Evolutionary conservation across 2,329 filamentous ascomycete genomes (phyloP), one percentile per base, ranked within the genome.

Genomic region (Tolypocladium tundrense): DNA sequence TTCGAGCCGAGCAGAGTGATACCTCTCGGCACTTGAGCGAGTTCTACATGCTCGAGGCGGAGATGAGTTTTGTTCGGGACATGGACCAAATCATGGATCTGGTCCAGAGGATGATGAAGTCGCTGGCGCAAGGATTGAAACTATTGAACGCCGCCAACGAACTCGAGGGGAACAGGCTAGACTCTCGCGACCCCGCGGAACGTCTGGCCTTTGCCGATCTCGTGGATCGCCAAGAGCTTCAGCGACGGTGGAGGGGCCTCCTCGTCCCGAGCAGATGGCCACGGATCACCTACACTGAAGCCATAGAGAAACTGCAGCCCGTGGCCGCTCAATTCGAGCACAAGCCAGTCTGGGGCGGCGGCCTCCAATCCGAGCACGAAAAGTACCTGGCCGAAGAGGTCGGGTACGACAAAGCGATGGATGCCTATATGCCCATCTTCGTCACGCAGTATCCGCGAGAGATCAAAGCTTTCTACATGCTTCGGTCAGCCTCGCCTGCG

Each of bases 21-120:
- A 97, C 94, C 0, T 87, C 91, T 7, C 86, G 94, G 35, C 94
- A 99, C 73, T 78, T 99, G 60, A 96, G 91, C 75, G 94, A 99
- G 69, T 97, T 99, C 68, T 97, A 97, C 75, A 97, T 99, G 94
- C 82, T 99, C 2, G 94, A 99, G 73, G 92, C 87, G 19, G 94
- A 99, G 72, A 78, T 92, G 69, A 87, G 85, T 66, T 96, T 96
- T 70, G 82, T 87, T 48, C 79, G 88, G 53, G 76, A 85, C 62
- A 78, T 96, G 63, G 75, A 81, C 37, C 76, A 81, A 33, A 79
- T 99, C 64, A 94, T 96, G 82, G 78, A 86, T 58, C 72, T 93
- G n/a, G 82, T 91, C 2, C 91, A 97, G 71, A 78, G 86, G 57
- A 85, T 96, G 80, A 77, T 97, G 55, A 83, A 83, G 48, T 76